These are phyloP conservation scores for Xylaria scruposa DNA, from an alignment of 495 filamentous ascomycete genomes.

Conservation along the genomic window DNA sequence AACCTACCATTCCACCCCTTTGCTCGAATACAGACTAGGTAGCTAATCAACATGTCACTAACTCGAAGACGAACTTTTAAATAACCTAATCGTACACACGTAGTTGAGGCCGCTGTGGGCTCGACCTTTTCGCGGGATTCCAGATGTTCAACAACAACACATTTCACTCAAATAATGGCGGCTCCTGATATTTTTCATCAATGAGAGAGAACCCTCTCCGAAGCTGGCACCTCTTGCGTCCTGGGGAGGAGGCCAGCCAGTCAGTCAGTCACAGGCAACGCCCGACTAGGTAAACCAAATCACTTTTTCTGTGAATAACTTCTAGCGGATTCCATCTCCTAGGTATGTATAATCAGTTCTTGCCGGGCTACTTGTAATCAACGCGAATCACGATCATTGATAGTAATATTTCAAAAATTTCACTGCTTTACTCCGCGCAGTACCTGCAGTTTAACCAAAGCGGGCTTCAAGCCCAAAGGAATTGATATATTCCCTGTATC, in stretches of 20 bases:
- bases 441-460: background rate
- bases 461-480: background rate
- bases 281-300: background rate
- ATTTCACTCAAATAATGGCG: too few relatives aligned
- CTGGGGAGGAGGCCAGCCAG: background rate
- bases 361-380: background rate
- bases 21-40: too few relatives aligned
- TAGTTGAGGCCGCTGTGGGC: too few relatives aligned
- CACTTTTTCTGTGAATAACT: too few relatives aligned
- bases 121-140: too few relatives aligned
- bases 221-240: background rate
- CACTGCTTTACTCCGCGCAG: background rate
- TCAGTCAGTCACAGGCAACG: too few relatives aligned
- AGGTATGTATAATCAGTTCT: background rate
- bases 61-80: too few relatives aligned
- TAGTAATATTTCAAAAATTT: background rate
- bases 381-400: background rate
- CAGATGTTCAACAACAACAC: too few relatives aligned
- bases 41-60: too few relatives aligned
- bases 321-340: background rate
- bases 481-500: constrained; percentile 1
- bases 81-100: too few relatives aligned
- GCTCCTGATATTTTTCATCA: background rate
- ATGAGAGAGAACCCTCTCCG: background rate
- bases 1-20: too few relatives aligned